Percentiles rank a stretch among this genome's conserved stretches.
Conservation (phyloP, 306 rosid genomes). For the Comarum palustre region DNA sequence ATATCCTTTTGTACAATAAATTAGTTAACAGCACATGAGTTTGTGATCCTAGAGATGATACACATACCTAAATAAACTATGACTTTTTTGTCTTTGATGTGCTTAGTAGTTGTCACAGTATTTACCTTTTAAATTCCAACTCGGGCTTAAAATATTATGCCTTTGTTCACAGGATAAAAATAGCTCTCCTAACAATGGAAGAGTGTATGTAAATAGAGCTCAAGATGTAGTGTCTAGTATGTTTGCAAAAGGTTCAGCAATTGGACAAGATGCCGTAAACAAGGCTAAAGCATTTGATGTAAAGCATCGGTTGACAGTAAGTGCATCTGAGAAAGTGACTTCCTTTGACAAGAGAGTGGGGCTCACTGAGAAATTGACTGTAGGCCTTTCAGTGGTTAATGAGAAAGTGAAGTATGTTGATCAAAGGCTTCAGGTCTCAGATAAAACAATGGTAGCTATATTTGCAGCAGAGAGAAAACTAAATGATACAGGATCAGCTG, state of each 20-base stretch:
- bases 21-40: background rate
- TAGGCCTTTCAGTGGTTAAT: slow-evolving; percentile 74
- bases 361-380: slow-evolving; percentile 73
- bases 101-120: background rate
- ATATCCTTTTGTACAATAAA: background rate
- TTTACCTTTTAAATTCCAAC: slow-evolving; percentile 3
- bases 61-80: background rate
- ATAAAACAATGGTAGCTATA: slow-evolving; percentile 90
- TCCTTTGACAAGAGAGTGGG: slow-evolving; percentile 82
- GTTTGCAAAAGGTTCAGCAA: slow-evolving; percentile 82
- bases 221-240: slow-evolving; percentile 71
- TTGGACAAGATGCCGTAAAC: slow-evolving; percentile 78
- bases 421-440: slow-evolving; percentile 82
- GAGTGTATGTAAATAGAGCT: slow-evolving; percentile 62
- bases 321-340: slow-evolving; percentile 81
- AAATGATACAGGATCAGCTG: slow-evolving; percentile 88
- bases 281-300: slow-evolving; percentile 98
- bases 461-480: slow-evolving; percentile 82
- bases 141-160: slow-evolving; percentile 10
- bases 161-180: slow-evolving; percentile 46
- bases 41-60: background rate
- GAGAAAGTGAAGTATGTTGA: slow-evolving; percentile 91
- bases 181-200: slow-evolving; percentile 46
- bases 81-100: slow-evolving; percentile 7
- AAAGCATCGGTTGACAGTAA: slow-evolving; percentile 73